Conservation (phyloP, 495 filamentous ascomycete species). For the Pyrenula massariospora region DNA sequence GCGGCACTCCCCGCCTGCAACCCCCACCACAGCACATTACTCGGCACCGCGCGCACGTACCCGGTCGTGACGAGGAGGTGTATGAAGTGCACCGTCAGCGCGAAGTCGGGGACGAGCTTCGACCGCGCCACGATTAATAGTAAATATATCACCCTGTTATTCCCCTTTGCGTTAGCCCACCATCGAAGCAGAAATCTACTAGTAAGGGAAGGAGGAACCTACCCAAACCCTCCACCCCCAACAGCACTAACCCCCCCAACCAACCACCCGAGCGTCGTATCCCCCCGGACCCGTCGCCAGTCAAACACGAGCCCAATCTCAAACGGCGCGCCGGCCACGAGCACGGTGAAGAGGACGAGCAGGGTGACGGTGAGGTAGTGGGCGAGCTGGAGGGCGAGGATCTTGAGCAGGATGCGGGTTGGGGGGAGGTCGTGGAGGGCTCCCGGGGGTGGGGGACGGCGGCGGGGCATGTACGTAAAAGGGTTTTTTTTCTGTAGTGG, state of each 20-base stretch:
- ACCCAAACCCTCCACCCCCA: constrained; percentile 68
- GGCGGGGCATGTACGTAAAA: constrained; percentile 23
- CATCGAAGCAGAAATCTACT: not conserved
- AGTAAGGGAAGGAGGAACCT: constrained; percentile 17
- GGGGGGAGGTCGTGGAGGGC: constrained; percentile 73
- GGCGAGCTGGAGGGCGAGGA: constrained; percentile 68
- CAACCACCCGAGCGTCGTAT: constrained; percentile 89
- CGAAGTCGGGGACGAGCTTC: constrained; percentile 89
- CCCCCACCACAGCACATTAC: constrained; percentile 77
- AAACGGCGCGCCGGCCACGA: constrained; percentile 69
- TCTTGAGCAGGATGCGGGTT: constrained; percentile 76
- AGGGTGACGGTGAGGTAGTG: constrained; percentile 68
- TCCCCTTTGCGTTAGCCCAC: not conserved
- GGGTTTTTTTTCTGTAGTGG: not conserved
- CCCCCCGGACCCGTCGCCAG: constrained; percentile 74
- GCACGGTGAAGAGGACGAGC: constrained; percentile 77
- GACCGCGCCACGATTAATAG: constrained; percentile 71
- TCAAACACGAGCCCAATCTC: constrained; percentile 59
- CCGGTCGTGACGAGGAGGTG: constrained; percentile 68
- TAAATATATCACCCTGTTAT: constrained; percentile 57
- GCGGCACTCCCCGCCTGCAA: constrained; percentile 57
- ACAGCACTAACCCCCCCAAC: constrained; percentile 79
- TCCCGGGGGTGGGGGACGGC: constrained; percentile 67
- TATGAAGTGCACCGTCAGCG: constrained; percentile 75
- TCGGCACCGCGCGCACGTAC: constrained; percentile 64